Evolutionary conservation across 1,139 yeast species (phyloP).

Genomic region (Hanseniaspora uvarum): DNA sequence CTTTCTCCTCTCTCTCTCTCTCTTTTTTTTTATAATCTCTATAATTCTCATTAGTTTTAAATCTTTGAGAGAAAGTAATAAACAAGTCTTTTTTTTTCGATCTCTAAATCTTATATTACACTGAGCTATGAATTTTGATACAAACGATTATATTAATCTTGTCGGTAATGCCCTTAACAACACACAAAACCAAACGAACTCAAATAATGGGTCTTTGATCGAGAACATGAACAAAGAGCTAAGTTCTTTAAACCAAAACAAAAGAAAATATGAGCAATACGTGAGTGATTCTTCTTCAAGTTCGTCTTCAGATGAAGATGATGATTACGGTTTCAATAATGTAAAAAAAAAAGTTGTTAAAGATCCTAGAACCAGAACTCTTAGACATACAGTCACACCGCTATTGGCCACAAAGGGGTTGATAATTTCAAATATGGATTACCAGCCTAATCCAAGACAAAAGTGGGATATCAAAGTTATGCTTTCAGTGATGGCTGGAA

Average conservation of each 20-base stretch:
- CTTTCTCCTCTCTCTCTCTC: not conserved
- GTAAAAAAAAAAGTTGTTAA: conserved; percentile 1
- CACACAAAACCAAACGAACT: not conserved
- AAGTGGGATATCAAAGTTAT: conserved; percentile 17
- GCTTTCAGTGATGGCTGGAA: conserved; percentile 15
- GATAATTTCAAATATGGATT: conserved; percentile 2
- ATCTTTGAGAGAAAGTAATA: not conserved
- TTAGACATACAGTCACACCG: conserved; percentile 17
- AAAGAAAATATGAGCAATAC: conserved; percentile 8
- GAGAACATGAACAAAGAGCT: conserved; percentile 14
- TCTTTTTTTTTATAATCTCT: not conserved
- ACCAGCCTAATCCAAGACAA: not conserved
- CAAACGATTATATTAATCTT: not conserved
- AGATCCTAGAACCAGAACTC: conserved; percentile 18
- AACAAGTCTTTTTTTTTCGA: not conserved
- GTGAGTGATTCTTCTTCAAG: conserved; percentile 6
- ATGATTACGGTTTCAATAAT: conserved; percentile 4
- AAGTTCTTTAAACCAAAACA: conserved; percentile 1
- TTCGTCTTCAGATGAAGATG: conserved; percentile 7
- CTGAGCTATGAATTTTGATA: not conserved
- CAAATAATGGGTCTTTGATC: not conserved
- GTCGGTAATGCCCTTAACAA: conserved; percentile 5
- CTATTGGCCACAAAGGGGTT: conserved; percentile 15
- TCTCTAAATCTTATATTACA: not conserved
- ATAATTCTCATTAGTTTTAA: not conserved